Evolutionary conservation across 2,329 filamentous ascomycete species (phyloP), one percentile per base, ranked within the genome.

Genomic region (Didymella sp.): DNA sequence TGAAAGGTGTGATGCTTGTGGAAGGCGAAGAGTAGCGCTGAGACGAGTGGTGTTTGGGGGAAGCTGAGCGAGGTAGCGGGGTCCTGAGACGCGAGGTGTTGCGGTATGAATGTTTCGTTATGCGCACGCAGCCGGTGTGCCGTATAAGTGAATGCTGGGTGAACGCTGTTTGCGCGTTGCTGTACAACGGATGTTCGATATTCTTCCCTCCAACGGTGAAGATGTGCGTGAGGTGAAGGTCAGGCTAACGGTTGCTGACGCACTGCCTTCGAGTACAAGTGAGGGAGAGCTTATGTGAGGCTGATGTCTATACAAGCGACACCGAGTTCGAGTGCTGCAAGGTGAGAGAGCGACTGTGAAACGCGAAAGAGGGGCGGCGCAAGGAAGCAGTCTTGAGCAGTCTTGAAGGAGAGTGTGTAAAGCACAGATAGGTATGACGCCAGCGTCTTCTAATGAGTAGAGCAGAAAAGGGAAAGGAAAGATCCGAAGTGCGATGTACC

Each of bases 61-160:
- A 56, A 58, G 56, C 59, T n/a, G n/a, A n/a, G n/a, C n/a, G n/a
- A n/a, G 56, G 54, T 55, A 52, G 45, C 48, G 43, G 44, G 44
- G 45, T 66, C 38, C 63, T 68, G 66, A 69, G 67, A 73, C 69
- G 67, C 52, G 59, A 43, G 41, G 27, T 56, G 64, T 68, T 64
- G 64, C 52, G 55, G 42, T 51, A 59, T 52, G 37, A 48, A 61
- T 38, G 63, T 66, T 69, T 64, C 52, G 62, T 51, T 54, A 59
- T 60, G 53, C 48, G 59, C 44, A 54, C 42, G 51, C 21, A 51
- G 42, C 57, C 50, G 56, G 40, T 52, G 47, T 50, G 44, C 42
- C 45, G 46, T 43, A 51, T 58, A 46, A 58, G 40, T 52, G 55
- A 59, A 56, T 56, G 59, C 45, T 28, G 47, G 41, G 43, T 19